Conservation (phyloP, 208 protist genomes). For the Trypanosoma cruzi region DNA sequence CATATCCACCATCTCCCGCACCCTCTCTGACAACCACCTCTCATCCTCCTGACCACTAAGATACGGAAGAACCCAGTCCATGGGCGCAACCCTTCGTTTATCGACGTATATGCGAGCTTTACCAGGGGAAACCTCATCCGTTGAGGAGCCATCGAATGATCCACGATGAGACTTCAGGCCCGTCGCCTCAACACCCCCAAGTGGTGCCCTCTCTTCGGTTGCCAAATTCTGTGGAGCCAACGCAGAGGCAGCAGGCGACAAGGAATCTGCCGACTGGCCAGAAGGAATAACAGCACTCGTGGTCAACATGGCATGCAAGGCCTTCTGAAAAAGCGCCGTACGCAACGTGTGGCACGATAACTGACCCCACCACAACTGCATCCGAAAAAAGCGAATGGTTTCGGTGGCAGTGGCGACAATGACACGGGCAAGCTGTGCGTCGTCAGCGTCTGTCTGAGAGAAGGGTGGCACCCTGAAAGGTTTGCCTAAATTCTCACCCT, state of each 20-base stretch:
- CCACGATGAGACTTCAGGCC: background rate
- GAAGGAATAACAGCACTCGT: slow-evolving; percentile 14
- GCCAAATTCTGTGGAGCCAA: background rate
- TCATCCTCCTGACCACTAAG: slow-evolving; percentile 26
- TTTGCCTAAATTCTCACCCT: background rate
- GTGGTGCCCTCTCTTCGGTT: background rate
- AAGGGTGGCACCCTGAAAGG: background rate
- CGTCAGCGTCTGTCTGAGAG: slow-evolving; percentile 17
- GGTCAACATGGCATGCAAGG: slow-evolving; percentile 16
- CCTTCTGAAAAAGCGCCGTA: slow-evolving; percentile 18
- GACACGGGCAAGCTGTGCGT: slow-evolving; percentile 4
- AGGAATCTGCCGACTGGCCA: background rate
- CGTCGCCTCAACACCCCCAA: background rate
- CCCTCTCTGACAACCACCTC: slow-evolving; percentile 20
- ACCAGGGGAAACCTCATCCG: slow-evolving; percentile 7
- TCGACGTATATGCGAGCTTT: background rate
- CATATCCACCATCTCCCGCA: slow-evolving; percentile 24
- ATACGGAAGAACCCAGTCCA: slow-evolving; percentile 23
- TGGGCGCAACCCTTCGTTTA: background rate
- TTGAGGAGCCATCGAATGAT: background rate
- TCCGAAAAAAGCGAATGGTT: slow-evolving; percentile 3
- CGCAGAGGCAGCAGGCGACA: background rate
- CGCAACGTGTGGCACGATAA: slow-evolving; percentile 28
- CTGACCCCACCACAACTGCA: slow-evolving; percentile 11
- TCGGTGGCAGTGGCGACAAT: slow-evolving; percentile 18